Evolutionary conservation across 1,284 basidiomycete genomes (phyloP), one percentile per base, ranked within the genome.

Genomic region (Ustilago xerochloae): DNA sequence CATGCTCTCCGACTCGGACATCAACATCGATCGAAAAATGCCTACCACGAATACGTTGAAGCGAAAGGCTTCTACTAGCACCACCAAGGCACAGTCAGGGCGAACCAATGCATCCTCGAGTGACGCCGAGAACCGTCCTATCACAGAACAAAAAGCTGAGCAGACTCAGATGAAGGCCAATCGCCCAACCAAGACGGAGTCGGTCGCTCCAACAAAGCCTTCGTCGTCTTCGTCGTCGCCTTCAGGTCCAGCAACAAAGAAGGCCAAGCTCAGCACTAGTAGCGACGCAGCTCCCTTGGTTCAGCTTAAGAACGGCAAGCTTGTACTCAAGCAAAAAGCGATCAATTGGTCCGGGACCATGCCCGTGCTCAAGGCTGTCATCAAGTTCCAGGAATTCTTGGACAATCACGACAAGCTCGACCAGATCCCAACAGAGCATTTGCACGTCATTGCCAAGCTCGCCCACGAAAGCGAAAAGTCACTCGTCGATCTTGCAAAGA

Each of bases 321-420:
- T 92, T 0, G 75, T 89, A 4, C 89, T 93, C 78, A 92, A 89
- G 84, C 93, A 95, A 86, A 94, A 92, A 84, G 85, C 88, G 3
- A 80, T 92, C 41, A 89, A 90, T 0, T 89, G 92, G 59, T 90
- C 92, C 81, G 90, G 91, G 79, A 88, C 90, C 75, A 91, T 91
- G 29, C 91, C 93, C 79, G 92, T 92, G 6, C 88, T 94, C 81
- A 58, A 74, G 65, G 76, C 75, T 4, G 67, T 78, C 63, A 70
- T 81, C 7, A 47, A 30, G 1, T 77, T 82, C 43, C 80, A 82
- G 30, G 69, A 69, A 18, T 78, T 52, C 56, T 56, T 81, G 28
- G 66, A 63, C 6, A 22, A 35, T 6, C 59, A 61, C 6, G 71
- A 76, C 13, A 63, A 67, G 29, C 50, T 94, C 12, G 81, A 79